Conservation (phyloP, 371 early-diverging fungal species). For the Syncephalastrum racemosum region DNA sequence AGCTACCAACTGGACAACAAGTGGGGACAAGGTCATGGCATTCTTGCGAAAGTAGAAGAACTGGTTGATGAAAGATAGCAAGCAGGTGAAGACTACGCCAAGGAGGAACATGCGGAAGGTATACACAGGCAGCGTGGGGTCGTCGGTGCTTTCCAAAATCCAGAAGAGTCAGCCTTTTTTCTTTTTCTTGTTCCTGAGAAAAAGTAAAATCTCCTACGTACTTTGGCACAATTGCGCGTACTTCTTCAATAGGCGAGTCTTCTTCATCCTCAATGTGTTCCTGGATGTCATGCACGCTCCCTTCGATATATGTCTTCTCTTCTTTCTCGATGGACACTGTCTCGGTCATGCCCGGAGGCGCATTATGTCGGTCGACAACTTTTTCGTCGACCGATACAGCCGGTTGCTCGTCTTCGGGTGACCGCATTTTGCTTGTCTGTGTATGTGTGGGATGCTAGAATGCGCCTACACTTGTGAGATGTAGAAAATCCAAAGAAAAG, state of each 20-base stretch:
- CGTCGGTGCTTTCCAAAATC: slow-evolving; percentile 51
- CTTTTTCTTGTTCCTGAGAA: slow-evolving; percentile 11
- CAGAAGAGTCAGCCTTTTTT: neutral
- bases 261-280: slow-evolving; percentile 39
- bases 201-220: slow-evolving; percentile 14
- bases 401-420: too few relatives aligned
- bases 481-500: too few relatives aligned
- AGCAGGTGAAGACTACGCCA: slow-evolving; percentile 60
- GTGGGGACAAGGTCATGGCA: slow-evolving; percentile 43
- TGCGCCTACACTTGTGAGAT: too few relatives aligned
- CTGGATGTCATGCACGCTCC: neutral
- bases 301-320: too few relatives aligned
- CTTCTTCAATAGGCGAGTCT: slow-evolving; percentile 78
- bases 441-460: too few relatives aligned
- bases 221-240: slow-evolving; percentile 65
- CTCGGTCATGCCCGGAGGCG: too few relatives aligned
- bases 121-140: slow-evolving; percentile 65
- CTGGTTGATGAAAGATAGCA: slow-evolving; percentile 70
- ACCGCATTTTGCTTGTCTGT: too few relatives aligned
- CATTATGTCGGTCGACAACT: too few relatives aligned
- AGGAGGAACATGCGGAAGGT: slow-evolving; percentile 78
- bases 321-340: too few relatives aligned
- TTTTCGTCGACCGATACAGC: too few relatives aligned
- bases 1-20: slow-evolving; percentile 58
- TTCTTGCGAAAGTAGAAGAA: slow-evolving; percentile 77